Conservation (phyloP, 1,284 basidiomycete species). For the Afroboletus lepidellus region DNA sequence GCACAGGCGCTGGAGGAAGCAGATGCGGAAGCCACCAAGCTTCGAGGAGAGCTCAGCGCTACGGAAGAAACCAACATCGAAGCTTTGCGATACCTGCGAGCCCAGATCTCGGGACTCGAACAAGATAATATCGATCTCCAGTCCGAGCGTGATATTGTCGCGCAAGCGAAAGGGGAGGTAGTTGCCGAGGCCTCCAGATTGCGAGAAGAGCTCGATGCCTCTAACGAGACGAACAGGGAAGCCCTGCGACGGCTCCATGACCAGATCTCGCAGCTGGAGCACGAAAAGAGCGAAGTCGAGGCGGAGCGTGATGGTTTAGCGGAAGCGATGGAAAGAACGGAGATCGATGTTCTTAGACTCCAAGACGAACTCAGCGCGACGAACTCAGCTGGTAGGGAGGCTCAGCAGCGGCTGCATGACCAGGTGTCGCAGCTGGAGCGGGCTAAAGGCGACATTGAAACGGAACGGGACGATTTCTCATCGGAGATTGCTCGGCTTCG, state of each 20-base stretch:
- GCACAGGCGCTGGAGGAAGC: constrained; percentile 1
- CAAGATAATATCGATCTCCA: constrained; percentile 8
- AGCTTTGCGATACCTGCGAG: neutral
- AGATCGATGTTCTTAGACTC: neutral
- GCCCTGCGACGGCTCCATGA: neutral
- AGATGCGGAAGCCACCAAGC: constrained; percentile 39
- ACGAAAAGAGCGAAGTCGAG: neutral
- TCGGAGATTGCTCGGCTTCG: constrained; percentile 66
- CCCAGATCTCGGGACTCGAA: constrained; percentile 45
- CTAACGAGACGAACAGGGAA: neutral
- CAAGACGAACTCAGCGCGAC: neutral
- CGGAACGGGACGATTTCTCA: constrained; percentile 40
- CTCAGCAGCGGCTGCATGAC: neutral
- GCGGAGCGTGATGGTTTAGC: neutral
- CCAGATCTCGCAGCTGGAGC: constrained; percentile 3
- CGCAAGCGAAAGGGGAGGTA: neutral
- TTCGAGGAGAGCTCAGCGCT: constrained; percentile 29
- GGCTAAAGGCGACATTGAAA: constrained; percentile 4
- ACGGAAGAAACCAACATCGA: constrained; percentile 2
- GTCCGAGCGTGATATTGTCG: constrained; percentile 40
- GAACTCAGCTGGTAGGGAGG: constrained; percentile 2
- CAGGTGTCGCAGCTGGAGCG: constrained; percentile 18
- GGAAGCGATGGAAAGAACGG: neutral
- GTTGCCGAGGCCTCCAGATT: neutral
- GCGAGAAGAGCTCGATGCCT: neutral